A percentile compares a stretch with the other conserved stretches of the same genome.
These are phyloP conservation scores for Botrytis porri DNA, from an alignment of 2,329 filamentous ascomycete genomes.

Conservation along the genomic window DNA sequence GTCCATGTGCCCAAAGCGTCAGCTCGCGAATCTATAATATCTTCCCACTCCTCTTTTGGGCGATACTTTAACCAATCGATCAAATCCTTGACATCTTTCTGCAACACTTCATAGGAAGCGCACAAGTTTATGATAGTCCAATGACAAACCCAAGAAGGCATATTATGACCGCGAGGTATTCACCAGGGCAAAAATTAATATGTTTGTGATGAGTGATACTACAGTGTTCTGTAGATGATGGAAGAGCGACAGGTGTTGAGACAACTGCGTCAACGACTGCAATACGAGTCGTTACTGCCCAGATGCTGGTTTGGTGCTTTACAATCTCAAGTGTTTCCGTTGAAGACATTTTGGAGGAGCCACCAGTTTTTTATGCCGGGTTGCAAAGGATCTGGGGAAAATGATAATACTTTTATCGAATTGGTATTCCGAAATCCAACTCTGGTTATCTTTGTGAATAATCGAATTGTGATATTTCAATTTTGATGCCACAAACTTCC, in stretches of 20 bases:
- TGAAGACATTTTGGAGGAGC: not conserved
- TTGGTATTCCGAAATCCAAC: not conserved
- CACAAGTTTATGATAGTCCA: rapidly evolving
- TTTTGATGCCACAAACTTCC: not conserved
- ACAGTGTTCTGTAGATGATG: not conserved
- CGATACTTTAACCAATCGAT: not conserved
- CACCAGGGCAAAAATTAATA: not conserved
- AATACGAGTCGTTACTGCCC: not conserved
- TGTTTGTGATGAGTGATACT: not conserved
- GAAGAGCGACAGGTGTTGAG: not conserved
- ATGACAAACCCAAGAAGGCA: not conserved
- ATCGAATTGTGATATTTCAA: not conserved
- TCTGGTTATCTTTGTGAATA: not conserved
- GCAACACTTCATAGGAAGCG: rapidly evolving
- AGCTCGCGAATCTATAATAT: not conserved
- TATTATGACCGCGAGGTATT: not conserved
- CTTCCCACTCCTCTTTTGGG: not conserved
- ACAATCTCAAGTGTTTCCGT: not conserved
- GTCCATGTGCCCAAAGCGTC: not conserved
- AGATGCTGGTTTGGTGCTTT: not conserved
- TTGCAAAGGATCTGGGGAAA: not conserved
- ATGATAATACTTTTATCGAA: not conserved
- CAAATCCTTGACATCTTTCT: not conserved
- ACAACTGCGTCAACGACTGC: not conserved
- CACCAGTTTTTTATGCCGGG: not conserved